Percentiles rank a stretch among this genome's conserved stretches.
phyloP scores from a whole-genome alignment of 495 filamentous ascomycete species.

The Ramalina peruviana region DNA sequence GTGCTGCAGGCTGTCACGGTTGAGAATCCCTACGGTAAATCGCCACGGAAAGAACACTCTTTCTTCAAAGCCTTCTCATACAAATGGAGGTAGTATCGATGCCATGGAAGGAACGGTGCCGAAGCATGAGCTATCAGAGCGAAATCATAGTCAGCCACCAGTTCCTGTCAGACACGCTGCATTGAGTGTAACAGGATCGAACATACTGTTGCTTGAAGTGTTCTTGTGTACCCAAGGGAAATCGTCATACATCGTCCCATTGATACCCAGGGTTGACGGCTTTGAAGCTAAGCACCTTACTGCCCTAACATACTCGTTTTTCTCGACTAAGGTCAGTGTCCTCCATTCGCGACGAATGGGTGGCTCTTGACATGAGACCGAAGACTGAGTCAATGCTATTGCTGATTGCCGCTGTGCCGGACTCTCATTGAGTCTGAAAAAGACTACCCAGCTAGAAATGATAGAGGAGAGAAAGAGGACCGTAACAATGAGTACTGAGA shows the following conservation, averaged over 20 bases:
- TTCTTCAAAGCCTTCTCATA: conserved; percentile 30
- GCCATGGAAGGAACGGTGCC: conserved; percentile 33
- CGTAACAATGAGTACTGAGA: too few species aligned
- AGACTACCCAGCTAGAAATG: too few species aligned
- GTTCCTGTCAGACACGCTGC: too few species aligned
- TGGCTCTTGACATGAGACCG: too few species aligned
- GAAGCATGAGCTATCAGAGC: conserved; percentile 7
- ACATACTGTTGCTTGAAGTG: too few species aligned
- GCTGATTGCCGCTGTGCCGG: too few species aligned
- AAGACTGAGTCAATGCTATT: too few species aligned
- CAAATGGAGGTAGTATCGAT: conserved; percentile 31
- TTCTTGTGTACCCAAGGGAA: conserved; percentile 11
- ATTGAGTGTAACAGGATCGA: too few species aligned
- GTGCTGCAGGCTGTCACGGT: background rate
- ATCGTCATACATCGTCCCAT: conserved; percentile 14
- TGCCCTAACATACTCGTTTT: conserved; percentile 17
- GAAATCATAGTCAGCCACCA: too few species aligned
- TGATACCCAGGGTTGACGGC: conserved; percentile 13
- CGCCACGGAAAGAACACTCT: conserved; percentile 31
- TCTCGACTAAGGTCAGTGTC: conserved; percentile 15
- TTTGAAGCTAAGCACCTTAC: conserved; percentile 15
- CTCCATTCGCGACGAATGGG: conserved; percentile 22
- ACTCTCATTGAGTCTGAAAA: too few species aligned
- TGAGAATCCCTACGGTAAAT: conserved; percentile 26
- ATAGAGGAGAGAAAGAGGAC: too few species aligned